A percentile compares a stretch with the other conserved stretches of the same genome.
These are phyloP conservation scores for Myrica gale DNA, from an alignment of 306 rosid genomes.

Conservation along the genomic window DNA sequence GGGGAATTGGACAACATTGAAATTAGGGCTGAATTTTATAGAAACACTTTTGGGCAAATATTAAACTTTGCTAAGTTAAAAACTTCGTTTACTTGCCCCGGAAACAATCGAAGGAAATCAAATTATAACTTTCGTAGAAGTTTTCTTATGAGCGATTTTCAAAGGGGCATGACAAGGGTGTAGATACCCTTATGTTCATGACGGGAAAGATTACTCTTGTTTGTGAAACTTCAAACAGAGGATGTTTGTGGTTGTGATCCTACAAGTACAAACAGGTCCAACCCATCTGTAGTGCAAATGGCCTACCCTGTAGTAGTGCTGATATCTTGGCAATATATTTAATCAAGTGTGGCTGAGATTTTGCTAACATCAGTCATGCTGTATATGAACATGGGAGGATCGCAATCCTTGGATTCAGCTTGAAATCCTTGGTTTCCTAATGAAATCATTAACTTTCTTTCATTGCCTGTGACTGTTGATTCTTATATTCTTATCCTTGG, in stretches of 20 bases:
- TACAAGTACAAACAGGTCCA: background rate
- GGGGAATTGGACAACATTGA: background rate
- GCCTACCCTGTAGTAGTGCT: background rate
- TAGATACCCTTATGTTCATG: background rate
- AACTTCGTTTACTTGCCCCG: background rate
- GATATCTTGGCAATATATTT: background rate
- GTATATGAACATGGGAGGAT: constrained; percentile 2
- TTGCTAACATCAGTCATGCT: background rate
- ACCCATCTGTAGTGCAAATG: background rate
- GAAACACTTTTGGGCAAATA: background rate
- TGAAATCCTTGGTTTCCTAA: constrained; percentile 12
- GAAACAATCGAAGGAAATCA: background rate
- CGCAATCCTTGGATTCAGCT: constrained; percentile 7
- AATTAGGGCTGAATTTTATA: background rate
- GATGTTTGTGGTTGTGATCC: background rate
- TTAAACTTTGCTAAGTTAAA: background rate
- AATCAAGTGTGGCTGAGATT: background rate
- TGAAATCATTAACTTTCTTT: constrained; percentile 25
- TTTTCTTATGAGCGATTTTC: background rate
- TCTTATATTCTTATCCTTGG: constrained; percentile 75
- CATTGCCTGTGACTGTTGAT: constrained; percentile 33
- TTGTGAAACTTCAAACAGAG: background rate
- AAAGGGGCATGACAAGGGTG: background rate
- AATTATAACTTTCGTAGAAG: background rate
- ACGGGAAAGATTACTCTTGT: background rate